phyloP scores from a whole-genome alignment of 441 rosid species.

The Hura crepitans region DNA sequence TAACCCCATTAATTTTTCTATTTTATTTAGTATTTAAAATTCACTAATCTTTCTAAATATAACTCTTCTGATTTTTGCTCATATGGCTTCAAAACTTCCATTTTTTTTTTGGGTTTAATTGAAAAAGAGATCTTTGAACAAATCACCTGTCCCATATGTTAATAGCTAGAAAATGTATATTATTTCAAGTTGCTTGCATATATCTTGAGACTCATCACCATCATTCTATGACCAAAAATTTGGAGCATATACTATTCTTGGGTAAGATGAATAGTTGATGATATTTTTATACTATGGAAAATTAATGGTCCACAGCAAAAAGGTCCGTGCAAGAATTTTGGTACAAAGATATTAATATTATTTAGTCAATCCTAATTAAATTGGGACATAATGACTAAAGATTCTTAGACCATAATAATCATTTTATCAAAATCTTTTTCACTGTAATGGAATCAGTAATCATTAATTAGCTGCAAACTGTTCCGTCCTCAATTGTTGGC shows the following conservation, averaged over 20 bases:
- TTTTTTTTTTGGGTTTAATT: no score
- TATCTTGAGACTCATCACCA: background rate
- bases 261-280: slow-evolving; percentile 12
- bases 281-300: background rate
- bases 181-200: background rate
- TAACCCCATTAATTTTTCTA: background rate
- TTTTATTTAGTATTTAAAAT: background rate
- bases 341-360: slow-evolving; percentile 31
- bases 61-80: no score
- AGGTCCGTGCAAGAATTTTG: slow-evolving; percentile 17
- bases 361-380: slow-evolving; percentile 36
- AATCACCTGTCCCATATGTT: background rate
- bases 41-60: no score
- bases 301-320: slow-evolving; percentile 11
- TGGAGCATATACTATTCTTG: background rate
- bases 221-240: slow-evolving; percentile 7
- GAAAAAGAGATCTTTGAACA: slow-evolving; percentile 18
- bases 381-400: slow-evolving; percentile 31
- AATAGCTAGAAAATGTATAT: background rate
- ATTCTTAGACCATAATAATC: slow-evolving; percentile 39
- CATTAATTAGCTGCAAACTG: no score
- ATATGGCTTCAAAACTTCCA: no score
- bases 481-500: no score
- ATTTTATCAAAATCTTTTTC: slow-evolving; percentile 23
- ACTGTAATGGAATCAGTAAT: slow-evolving; percentile 21